Evolutionary conservation across 257 asterid species (phyloP), one percentile per base, ranked within the genome.

Genomic region (Haberlea rhodopensis): DNA sequence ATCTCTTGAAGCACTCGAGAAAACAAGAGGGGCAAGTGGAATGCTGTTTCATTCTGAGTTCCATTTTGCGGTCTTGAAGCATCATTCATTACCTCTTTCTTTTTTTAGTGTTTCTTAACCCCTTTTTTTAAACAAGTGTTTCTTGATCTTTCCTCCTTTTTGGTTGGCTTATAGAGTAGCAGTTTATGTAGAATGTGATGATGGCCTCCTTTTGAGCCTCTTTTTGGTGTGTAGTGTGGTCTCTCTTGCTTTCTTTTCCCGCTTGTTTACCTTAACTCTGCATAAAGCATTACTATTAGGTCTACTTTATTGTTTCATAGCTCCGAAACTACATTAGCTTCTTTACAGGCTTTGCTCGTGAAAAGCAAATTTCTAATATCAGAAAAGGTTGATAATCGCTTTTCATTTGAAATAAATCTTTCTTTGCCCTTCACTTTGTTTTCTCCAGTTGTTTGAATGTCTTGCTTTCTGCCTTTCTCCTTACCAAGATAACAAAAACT

Each of bases 201-300:
- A 73, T 85, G 76, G 37, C 63, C 69, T 62, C 68, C 70, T 82
- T 74, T 68, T 31, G 48, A 22, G 22, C 53, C 67, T 54, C 74
- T 74, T 76, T 75, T 76, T 73, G 76, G 79, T 64, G 76, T n/a
- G 73, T 62, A 63, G 64, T 46, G 56, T 68, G 48, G 57, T 26
- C 26, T 45, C 58, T n/a, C 29, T 57, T 52, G 27, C 57, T 31
- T 68, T 60, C n/a, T n/a, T 68, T 26, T 28, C 18, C 25, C 18
- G 58, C 23, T 48, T 62, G 3, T 52, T 26, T 43, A 1, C 43
- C 43, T 3, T 2, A n/a, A n/a, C n/a, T 43, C 59, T 46, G 53
- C 31, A 27, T 37, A 66, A 23, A 52, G 29, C 31, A 55, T 49
- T 20, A 61, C 51, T 27, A 19, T 11, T 43, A 8, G 45, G 65